Percentiles rank a stretch among this genome's conserved stretches.
Evolutionary conservation across 1,284 basidiomycete species (phyloP).

Genomic region (Nidula niveotomentosa): DNA sequence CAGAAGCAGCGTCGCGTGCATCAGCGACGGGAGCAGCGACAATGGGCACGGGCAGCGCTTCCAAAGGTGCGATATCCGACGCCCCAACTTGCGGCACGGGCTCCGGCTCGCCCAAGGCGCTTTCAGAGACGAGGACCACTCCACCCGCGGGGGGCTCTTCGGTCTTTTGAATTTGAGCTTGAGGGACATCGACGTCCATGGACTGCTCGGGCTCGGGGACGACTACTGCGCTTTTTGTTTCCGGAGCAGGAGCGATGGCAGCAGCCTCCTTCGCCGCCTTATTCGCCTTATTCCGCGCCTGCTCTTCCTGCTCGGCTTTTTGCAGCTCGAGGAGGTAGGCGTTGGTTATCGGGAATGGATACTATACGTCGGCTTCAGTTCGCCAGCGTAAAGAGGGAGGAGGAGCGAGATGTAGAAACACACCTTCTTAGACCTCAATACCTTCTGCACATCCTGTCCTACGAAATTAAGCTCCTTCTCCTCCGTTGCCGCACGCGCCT

Average conservation of each 20-base stretch:
- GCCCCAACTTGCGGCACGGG: no score
- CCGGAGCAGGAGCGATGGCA: constrained; percentile 15
- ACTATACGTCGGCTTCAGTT: constrained; percentile 38
- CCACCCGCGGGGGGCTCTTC: not conserved
- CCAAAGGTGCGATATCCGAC: not conserved
- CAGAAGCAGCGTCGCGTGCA: not conserved
- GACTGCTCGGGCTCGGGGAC: constrained; percentile 36
- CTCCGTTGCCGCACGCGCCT: constrained; percentile 45
- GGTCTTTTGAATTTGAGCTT: not conserved
- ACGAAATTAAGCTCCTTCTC: constrained; percentile 80
- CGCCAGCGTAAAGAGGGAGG: no score
- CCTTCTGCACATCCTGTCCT: constrained; percentile 51
- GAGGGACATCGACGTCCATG: constrained; percentile 9
- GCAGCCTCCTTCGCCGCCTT: constrained; percentile 17
- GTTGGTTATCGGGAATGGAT: constrained; percentile 63
- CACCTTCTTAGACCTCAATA: constrained; percentile 69
- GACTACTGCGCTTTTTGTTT: constrained; percentile 18
- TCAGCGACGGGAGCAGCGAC: no score
- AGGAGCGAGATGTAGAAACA: constrained; percentile 10
- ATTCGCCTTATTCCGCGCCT: no score
- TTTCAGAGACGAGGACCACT: no score
- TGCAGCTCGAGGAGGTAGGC: constrained; percentile 65
- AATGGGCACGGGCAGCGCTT: constrained; percentile 1
- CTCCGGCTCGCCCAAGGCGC: no score
- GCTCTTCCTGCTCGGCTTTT: constrained; percentile 25